Evolutionary conservation across 2,329 filamentous ascomycete genomes (phyloP), one percentile per base, ranked within the genome.

Genomic region (Blastomyces silverae): DNA sequence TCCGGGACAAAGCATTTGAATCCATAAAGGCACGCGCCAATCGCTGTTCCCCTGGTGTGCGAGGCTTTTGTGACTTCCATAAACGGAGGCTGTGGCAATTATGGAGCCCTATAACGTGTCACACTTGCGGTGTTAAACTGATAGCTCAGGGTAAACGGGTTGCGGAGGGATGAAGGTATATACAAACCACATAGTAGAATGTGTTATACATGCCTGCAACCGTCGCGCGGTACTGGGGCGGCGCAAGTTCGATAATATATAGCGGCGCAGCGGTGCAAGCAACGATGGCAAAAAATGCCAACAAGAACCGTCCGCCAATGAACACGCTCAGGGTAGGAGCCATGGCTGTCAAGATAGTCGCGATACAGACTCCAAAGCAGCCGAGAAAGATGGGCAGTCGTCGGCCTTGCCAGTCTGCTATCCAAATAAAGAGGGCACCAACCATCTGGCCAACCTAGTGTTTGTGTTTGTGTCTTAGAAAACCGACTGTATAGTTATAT

Each of bases 401-500:
- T 25, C 80, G 74, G 1, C 81, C 81, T 10, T 77, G 73, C 74
- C 76, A 79, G 65, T 82, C 81, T 48, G 78, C 73, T 56, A 79
- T 70, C 75, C 78, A 80, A 31, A 76, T 73, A 66, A 81, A 79
- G 1, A 80, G 70, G 1, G 78, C 77, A 10, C 75, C 79, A 10
- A 69, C 72, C 72, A 81, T 80, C 63, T 79, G 78, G 22, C 78
- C 79, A 55, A 81, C 71, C 39, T 64, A 61, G 46, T 17, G 2
- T 58, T 57, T 31, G 46, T 17, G 2, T 58, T 57, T 31, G 50
- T 28, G 22, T 44, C n/a, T 25, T 17, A 22, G 37, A 28, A 7
- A 31, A 17, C 3, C 7, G 20, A 4, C 34, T 10, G 34, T 25
- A n/a, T 2, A n/a, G n/a, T n/a, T n/a, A n/a, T 7, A 28, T 31